These are phyloP conservation scores for maize (Zea mays) DNA, from an alignment of 176 grass and related monocot genomes.

Conservation along the genomic window DNA sequence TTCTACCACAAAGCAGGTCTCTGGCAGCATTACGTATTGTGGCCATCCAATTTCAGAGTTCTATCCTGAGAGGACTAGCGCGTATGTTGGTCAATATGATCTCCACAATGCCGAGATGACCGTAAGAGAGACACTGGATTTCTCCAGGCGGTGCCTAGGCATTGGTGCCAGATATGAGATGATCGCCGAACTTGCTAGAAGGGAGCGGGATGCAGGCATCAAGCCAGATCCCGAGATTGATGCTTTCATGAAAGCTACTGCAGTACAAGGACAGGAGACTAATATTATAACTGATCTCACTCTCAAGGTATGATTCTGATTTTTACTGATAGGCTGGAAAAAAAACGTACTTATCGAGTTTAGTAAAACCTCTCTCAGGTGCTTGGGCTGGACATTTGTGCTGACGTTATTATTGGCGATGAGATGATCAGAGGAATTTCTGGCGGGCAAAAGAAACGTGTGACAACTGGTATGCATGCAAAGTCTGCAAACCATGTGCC, in stretches of 20 bases:
- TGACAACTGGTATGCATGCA: conserved; percentile 58
- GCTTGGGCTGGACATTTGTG: conserved; percentile 68
- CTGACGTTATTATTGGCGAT: conserved; percentile 63
- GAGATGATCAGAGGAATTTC: conserved; percentile 83
- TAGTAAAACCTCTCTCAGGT: conserved; percentile 35
- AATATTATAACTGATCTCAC: conserved; percentile 56
- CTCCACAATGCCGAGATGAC: conserved; percentile 78
- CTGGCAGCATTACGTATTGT: conserved; percentile 56
- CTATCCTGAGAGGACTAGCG: conserved; percentile 61
- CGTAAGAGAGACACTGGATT: conserved; percentile 69
- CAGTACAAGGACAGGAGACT: conserved; percentile 51
- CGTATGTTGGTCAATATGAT: conserved; percentile 69
- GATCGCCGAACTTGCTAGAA: conserved; percentile 48
- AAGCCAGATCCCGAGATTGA: conserved; percentile 74
- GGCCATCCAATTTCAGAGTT: conserved; percentile 59
- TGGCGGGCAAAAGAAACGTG: conserved; percentile 69
- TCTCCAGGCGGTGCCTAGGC: conserved; percentile 65
- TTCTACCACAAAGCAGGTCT: conserved; percentile 29
- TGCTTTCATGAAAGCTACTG: conserved; percentile 71
- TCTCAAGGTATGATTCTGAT: conserved; percentile 53
- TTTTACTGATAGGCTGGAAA: background rate
- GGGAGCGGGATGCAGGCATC: conserved; percentile 62
- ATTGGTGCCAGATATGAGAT: conserved; percentile 67
- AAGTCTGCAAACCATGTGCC: background rate
- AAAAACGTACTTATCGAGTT: conserved; percentile 16